phyloP scores from a whole-genome alignment of 805 yeast species.

The Candida mattraensis region DNA sequence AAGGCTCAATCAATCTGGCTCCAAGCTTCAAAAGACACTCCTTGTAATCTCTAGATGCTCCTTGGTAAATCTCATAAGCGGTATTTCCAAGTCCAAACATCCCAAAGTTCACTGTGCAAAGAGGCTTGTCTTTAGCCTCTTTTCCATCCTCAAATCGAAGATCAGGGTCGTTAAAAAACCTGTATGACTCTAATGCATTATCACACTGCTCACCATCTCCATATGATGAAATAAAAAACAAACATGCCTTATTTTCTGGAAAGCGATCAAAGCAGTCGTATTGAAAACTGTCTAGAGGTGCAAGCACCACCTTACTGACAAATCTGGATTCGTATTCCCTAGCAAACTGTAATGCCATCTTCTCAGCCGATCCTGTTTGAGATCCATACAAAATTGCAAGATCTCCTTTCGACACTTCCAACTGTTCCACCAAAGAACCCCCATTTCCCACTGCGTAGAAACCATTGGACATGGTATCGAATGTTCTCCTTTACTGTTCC shows the following conservation, averaged over 20 bases:
- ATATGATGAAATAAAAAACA: constrained; percentile 80
- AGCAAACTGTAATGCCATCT: constrained; percentile 54
- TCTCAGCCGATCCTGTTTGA: constrained; percentile 35
- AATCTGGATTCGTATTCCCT: constrained; percentile 74
- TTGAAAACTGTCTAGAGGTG: constrained; percentile 77
- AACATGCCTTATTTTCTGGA: constrained; percentile 39
- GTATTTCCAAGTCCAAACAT: constrained; percentile 91
- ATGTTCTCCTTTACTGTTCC: too few relatives aligned
- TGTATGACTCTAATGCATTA: constrained; percentile 70
- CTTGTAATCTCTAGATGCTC: constrained; percentile 62
- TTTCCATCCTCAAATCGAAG: too few relatives aligned
- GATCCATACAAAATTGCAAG: constrained; percentile 31
- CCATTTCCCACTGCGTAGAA: too few relatives aligned
- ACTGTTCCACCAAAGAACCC: too few relatives aligned
- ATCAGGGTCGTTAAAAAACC: constrained; percentile 38
- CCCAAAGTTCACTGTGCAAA: constrained; percentile 61
- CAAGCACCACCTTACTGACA: constrained; percentile 64
- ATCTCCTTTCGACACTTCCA: neutral
- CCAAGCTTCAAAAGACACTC: constrained; percentile 56
- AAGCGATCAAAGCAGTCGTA: constrained; percentile 63
- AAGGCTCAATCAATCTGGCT: constrained; percentile 58
- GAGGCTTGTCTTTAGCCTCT: too few relatives aligned
- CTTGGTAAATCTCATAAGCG: constrained; percentile 86
- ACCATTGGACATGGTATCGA: too few relatives aligned
- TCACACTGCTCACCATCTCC: constrained; percentile 99